These are phyloP conservation scores for Phanerochaete sordida DNA, from an alignment of 768 basidiomycete genomes.

Conservation along the genomic window DNA sequence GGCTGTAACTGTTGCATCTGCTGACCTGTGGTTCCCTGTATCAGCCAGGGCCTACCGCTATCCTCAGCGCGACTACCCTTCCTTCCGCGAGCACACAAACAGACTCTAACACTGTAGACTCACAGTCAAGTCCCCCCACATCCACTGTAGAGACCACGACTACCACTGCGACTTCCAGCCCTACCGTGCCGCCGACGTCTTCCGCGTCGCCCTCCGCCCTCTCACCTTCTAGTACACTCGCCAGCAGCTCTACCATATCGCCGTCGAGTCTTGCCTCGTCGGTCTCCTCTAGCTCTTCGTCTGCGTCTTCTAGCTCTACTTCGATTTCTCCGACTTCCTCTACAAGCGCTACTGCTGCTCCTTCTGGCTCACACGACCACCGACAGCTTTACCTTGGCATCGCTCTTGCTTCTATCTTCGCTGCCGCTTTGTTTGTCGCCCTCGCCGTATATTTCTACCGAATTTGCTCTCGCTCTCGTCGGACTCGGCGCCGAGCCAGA, in stretches of 20 bases:
- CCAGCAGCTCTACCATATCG: neutral
- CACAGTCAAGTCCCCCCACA: neutral
- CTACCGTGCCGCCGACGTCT: neutral
- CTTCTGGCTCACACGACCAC: neutral
- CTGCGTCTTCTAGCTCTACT: constrained; percentile 9
- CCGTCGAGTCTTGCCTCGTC: neutral
- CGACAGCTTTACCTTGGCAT: constrained; percentile 20
- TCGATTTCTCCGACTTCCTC: neutral
- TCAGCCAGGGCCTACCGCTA: neutral
- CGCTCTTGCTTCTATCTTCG: constrained; percentile 21
- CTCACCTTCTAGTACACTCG: neutral
- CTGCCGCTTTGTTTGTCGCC: constrained; percentile 16
- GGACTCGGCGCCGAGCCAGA: constrained; percentile 11
- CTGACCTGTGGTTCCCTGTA: too few relatives aligned
- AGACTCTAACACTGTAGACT: neutral
- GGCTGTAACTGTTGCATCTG: too few relatives aligned
- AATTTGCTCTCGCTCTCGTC: constrained; percentile 17
- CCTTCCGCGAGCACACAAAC: neutral
- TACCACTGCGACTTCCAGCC: too few relatives aligned
- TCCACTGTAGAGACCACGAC: neutral
- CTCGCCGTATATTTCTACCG: constrained; percentile 24
- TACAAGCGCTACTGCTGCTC: neutral
- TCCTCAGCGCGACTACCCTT: neutral
- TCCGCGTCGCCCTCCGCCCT: neutral
- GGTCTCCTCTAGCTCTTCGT: neutral